Conservation (phyloP, 179 eudicot species). For the Silene coronaria region DNA sequence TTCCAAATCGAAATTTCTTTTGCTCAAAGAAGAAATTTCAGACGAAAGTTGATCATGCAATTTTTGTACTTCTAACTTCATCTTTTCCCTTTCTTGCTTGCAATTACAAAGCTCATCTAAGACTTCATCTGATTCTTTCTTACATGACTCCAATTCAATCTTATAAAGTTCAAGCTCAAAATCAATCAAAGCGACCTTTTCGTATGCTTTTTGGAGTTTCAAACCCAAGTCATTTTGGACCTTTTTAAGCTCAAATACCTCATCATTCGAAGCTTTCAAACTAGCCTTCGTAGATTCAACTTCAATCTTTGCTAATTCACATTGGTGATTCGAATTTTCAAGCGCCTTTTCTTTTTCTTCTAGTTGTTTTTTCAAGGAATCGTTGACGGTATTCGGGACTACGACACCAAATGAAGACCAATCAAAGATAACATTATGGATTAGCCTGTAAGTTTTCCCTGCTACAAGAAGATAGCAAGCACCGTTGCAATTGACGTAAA, state of each 20-base stretch:
- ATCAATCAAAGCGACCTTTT: constrained; percentile 21
- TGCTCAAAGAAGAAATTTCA: background rate
- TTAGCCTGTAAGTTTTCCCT: constrained; percentile 14
- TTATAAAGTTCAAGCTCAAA: constrained; percentile 28
- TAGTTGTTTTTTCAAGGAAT: constrained; percentile 9
- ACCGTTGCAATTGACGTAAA: constrained; percentile 21
- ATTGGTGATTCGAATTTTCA: background rate
- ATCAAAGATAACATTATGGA: constrained; percentile 28
- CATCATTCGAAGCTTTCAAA: constrained; percentile 18
- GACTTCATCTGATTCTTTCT: constrained; percentile 22
- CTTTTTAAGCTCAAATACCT: constrained; percentile 19
- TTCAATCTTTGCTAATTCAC: constrained; percentile 1
- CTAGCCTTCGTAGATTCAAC: constrained; percentile 9
- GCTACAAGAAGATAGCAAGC: constrained; percentile 5
- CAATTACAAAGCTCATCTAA: constrained; percentile 18
- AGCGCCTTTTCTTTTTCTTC: background rate
- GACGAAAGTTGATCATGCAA: background rate
- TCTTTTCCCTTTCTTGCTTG: constrained; percentile 4
- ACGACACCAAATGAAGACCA: constrained; percentile 30
- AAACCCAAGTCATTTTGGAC: constrained; percentile 4
- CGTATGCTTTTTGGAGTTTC: constrained; percentile 17
- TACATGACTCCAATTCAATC: constrained; percentile 26
- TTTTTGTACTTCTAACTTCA: constrained; percentile 13
- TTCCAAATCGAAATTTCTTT: background rate
- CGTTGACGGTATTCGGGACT: constrained; percentile 18